Conservation (phyloP, 208 protist species). For the Trypanosoma boissoni region DNA sequence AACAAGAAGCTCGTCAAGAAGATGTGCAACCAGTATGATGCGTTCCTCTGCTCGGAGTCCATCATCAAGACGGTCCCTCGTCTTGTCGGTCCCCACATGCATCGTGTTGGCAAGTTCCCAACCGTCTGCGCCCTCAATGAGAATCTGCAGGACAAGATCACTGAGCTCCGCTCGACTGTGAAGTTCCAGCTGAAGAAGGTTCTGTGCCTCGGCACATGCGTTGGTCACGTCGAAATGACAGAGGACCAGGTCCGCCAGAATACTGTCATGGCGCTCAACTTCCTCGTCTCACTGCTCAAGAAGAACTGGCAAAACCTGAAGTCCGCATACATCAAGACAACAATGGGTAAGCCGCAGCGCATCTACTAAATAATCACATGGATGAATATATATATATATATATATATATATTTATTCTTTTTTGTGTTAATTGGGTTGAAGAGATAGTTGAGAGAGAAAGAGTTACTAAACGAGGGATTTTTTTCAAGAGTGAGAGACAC, state of each 20-base stretch:
- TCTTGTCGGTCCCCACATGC: slow-evolving; percentile 97
- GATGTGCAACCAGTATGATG: slow-evolving; percentile 98
- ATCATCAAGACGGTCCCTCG: slow-evolving; percentile 97
- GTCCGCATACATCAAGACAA: slow-evolving; percentile 98
- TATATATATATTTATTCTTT: slow-evolving; percentile 5
- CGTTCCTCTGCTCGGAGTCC: slow-evolving; percentile 96
- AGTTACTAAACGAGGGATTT: slow-evolving; percentile 11
- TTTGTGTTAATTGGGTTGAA: not conserved
- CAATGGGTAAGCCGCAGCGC: slow-evolving; percentile 97
- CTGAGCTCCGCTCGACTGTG: slow-evolving; percentile 94
- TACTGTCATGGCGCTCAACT: slow-evolving; percentile 97
- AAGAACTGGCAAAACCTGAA: slow-evolving; percentile 99
- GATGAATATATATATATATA: not conserved
- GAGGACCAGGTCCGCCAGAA: slow-evolving; percentile 96
- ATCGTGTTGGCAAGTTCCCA: slow-evolving; percentile 99
- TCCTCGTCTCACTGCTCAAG: slow-evolving; percentile 99
- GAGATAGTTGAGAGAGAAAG: not conserved
- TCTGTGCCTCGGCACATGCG: slow-evolving; percentile 96
- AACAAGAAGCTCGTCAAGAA: slow-evolving; percentile 99
- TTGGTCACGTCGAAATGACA: slow-evolving; percentile 97
- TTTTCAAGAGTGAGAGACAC: not conserved
- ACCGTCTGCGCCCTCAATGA: slow-evolving; percentile 93
- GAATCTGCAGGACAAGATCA: slow-evolving; percentile 93
- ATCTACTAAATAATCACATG: slow-evolving; percentile 90
- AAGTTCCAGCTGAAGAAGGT: slow-evolving; percentile 99